A percentile compares a stretch with the other conserved stretches of the same genome.
Conservation (phyloP, 306 rosid genomes). For the Purshia tridentata region DNA sequence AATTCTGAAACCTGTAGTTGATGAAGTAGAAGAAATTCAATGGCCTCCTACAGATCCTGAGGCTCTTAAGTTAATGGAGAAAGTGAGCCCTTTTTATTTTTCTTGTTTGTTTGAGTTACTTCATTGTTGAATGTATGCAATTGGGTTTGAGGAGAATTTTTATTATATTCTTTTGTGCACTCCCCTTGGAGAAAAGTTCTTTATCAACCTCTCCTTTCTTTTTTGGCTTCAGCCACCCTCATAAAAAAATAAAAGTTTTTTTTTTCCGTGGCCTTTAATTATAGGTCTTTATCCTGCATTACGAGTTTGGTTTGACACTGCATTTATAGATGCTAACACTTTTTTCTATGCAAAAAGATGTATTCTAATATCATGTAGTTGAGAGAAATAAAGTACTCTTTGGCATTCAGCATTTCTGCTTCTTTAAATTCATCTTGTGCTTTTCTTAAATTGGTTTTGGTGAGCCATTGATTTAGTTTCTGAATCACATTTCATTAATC, state of each 20-base stretch:
- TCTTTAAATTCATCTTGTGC: not conserved
- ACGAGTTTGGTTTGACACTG: not conserved
- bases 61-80: conserved; percentile 68
- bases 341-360: not conserved
- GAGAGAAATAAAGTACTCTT: not conserved
- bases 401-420: not conserved
- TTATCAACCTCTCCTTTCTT: not conserved
- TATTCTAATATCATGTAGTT: not conserved
- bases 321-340: not conserved
- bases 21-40: conserved; percentile 67
- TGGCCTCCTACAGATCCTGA: conserved; percentile 92
- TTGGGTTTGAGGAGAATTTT: not conserved
- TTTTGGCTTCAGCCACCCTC: not conserved
- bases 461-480: not conserved
- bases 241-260: not conserved
- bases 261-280: not conserved
- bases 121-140: not conserved
- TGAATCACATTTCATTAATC: not conserved
- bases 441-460: not conserved
- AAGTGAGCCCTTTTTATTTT: conserved; percentile 36
- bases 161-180: not conserved
- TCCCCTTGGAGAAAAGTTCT: not conserved
- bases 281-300: not conserved
- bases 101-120: not conserved
- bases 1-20: conserved; percentile 71